phyloP scores from a whole-genome alignment of 352 stramenopile genomes.

The Phytophthora pseudosyringae region DNA sequence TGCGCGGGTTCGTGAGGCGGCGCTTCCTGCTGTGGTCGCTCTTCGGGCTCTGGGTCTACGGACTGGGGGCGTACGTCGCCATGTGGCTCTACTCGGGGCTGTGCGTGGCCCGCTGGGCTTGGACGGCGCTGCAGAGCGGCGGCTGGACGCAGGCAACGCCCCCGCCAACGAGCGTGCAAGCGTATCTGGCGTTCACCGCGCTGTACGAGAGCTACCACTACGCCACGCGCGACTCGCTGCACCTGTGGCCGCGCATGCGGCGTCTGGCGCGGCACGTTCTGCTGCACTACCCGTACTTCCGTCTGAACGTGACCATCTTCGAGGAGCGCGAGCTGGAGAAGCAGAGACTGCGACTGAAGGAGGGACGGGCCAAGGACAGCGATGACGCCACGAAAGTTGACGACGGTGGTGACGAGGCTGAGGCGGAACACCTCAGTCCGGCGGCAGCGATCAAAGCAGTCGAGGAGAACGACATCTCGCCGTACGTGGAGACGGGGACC shows the following conservation, averaged over 20 bases:
- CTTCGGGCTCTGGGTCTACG: constrained; percentile 39
- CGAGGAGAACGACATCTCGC: constrained; percentile 30
- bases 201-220: constrained; percentile 57
- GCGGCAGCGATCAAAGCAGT: constrained; percentile 22
- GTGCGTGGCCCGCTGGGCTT: constrained; percentile 11
- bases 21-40: constrained; percentile 31
- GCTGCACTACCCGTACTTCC: constrained; percentile 64
- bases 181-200: constrained; percentile 41
- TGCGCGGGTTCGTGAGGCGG: constrained; percentile 20
- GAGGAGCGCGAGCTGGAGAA: constrained; percentile 40
- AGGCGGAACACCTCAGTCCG: constrained; percentile 16
- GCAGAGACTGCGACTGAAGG: constrained; percentile 9
- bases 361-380: constrained; percentile 5
- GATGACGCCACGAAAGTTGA: constrained; percentile 17
- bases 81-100: constrained; percentile 30
- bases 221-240: constrained; percentile 29
- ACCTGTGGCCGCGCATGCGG: constrained; percentile 54
- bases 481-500: constrained; percentile 17
- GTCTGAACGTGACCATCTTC: constrained; percentile 49
- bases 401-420: not conserved
- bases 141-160: constrained; percentile 11
- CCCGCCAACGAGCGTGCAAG: constrained; percentile 22
- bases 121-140: constrained; percentile 14
- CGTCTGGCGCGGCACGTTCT: constrained; percentile 46
- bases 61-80: constrained; percentile 24